Conservation (phyloP, 176 grass and related monocot species). For the Chrysopogon serrulatus region DNA sequence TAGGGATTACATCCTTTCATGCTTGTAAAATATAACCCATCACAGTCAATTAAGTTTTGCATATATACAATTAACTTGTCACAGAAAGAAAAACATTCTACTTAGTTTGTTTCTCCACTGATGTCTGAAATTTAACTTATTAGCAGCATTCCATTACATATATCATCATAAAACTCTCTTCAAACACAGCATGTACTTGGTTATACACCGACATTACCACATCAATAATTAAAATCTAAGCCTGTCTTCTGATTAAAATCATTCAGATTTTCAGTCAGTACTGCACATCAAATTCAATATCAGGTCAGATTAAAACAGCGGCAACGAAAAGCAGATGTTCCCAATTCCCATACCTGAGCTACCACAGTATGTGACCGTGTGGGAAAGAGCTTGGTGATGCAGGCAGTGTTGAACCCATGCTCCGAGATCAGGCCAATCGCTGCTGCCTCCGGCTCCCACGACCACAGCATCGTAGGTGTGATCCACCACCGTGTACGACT, state of each 20-base stretch:
- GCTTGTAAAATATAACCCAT: background rate
- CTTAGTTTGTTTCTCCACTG: background rate
- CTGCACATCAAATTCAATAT: background rate
- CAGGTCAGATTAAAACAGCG: background rate
- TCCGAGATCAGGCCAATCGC: constrained; percentile 64
- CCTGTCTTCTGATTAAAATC: background rate
- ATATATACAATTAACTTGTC: background rate
- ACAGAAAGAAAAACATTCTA: background rate
- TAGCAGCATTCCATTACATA: background rate
- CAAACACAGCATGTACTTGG: background rate
- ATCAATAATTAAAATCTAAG: background rate
- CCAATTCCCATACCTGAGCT: too few species aligned
- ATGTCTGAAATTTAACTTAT: background rate
- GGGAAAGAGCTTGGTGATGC: too few species aligned
- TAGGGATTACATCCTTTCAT: background rate
- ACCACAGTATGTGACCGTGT: too few species aligned
- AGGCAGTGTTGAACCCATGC: too few species aligned
- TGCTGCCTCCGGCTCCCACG: constrained; percentile 79
- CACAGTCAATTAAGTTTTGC: background rate
- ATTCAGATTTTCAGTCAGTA: background rate
- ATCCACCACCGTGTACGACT: constrained; percentile 85
- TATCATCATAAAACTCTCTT: background rate
- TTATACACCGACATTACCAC: background rate
- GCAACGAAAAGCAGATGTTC: background rate
- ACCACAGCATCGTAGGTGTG: constrained; percentile 91